Evolutionary conservation across 768 basidiomycete genomes (phyloP), one percentile per base, ranked within the genome.

Genomic region (Tylopilus sp.): DNA sequence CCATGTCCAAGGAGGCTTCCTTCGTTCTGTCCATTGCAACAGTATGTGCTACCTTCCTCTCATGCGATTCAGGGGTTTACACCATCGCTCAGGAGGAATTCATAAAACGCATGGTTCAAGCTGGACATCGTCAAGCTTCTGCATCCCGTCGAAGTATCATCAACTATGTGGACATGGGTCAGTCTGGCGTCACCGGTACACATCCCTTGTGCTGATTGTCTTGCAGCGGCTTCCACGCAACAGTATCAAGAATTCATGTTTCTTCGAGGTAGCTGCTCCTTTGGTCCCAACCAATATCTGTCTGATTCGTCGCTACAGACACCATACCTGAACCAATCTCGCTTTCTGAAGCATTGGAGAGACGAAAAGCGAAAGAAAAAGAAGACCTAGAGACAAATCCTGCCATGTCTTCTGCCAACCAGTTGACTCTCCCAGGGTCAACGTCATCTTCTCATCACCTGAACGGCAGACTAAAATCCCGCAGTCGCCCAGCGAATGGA

Each of bases 21-120:
- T 91, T 86, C 59, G 67, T 91, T 51, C 68, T 93, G 21, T 84
- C 88, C 10, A 71, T 86, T 53, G 90, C 90, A 43, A 85, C 91
- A 35, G 91, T 91, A 48, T 56, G 72, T 65, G 13, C 62, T 43
- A 39, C 50, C 17, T 38, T 26, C 15, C 20, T 50, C 20, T 43
- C 39, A 4, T 31, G 6, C n/a, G 21, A 50, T 46, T 59, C 46
- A 59, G 55, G 52, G 41, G 52, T 48, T 49, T 43, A 47, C 47
- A 40, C 47, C 46, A 41, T 53, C 48, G 36, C 47, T 31, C 62
- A 94, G 91, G 91, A 94, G 71, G 88, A 91, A 62, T 93, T 92
- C 65, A 79, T 93, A 49, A 88, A 88, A 67, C 78, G 83, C 44
- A 75, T 92, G 62, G 77, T 81, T 17, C 79, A 81, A 65, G 83